Evolutionary conservation across 768 basidiomycete species (phyloP).

Genomic region (Suillus decipiens): DNA sequence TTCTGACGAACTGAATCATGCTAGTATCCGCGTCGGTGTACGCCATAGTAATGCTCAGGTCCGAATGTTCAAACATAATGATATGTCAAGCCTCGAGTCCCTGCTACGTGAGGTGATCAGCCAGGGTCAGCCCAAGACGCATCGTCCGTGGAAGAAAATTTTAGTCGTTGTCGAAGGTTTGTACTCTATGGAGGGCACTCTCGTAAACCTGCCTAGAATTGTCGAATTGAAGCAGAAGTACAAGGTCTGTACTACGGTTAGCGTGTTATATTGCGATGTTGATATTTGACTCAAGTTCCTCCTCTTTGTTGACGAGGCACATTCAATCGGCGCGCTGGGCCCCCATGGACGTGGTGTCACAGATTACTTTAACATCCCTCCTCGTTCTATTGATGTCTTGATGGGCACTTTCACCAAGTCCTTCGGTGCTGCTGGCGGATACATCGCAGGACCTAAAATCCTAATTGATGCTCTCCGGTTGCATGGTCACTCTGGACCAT

Average conservation of each 20-base stretch:
- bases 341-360: conserved; percentile 93
- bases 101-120: conserved; percentile 89
- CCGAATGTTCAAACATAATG: conserved; percentile 84
- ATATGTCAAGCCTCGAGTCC: conserved; percentile 80
- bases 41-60: conserved; percentile 87
- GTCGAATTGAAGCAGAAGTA: conserved; percentile 87
- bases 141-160: conserved; percentile 99
- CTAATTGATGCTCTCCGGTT: conserved; percentile 83
- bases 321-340: conserved; percentile 95
- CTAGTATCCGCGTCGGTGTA: conserved; percentile 91
- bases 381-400: conserved; percentile 81
- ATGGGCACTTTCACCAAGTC: conserved; percentile 99
- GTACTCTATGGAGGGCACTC: conserved; percentile 98
- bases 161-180: conserved; percentile 92
- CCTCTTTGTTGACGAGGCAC: conserved; percentile 94
- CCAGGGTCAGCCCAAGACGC: conserved; percentile 97
- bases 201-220: conserved; percentile 81
- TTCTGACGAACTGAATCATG: conserved; percentile 96
- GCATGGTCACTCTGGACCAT: conserved; percentile 76
- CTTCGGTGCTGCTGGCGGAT: conserved; percentile 93
- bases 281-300: conserved; percentile 70
- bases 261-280: conserved; percentile 16
- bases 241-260: conserved; percentile 58
- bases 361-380: conserved; percentile 89
- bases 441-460: conserved; percentile 82